phyloP scores from a whole-genome alignment of 768 basidiomycete genomes.

The Hericium coralloides region DNA sequence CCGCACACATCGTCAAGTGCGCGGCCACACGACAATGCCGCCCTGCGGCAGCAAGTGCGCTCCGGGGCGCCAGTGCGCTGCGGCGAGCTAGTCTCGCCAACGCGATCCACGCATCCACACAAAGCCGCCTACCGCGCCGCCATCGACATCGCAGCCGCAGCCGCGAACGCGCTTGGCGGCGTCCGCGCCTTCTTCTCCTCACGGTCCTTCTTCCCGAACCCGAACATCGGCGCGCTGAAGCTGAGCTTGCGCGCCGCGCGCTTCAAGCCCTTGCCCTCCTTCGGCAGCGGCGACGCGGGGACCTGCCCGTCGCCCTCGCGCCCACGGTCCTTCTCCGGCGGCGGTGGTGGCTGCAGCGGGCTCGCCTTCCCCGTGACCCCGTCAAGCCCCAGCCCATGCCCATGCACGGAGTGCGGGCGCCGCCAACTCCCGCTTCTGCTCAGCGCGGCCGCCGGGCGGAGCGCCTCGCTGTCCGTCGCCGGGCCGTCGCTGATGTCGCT shows the following conservation, averaged over 20 bases:
- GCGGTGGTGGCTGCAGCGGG: background rate
- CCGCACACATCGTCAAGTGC: too few species aligned
- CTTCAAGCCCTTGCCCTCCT: constrained; percentile 31
- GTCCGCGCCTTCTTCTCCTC: background rate
- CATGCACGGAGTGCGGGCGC: constrained; percentile 8
- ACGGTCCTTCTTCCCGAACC: constrained; percentile 39
- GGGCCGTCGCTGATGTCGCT: background rate
- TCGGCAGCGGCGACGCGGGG: constrained; percentile 17
- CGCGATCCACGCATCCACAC: too few species aligned
- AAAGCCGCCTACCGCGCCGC: background rate
- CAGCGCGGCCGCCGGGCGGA: background rate
- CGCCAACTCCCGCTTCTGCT: background rate
- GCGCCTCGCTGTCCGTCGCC: background rate
- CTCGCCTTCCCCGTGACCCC: background rate
- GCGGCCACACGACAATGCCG: too few species aligned
- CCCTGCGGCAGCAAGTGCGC: too few species aligned
- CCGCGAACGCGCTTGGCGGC: background rate
- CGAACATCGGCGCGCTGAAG: constrained; percentile 47
- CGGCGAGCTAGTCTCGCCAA: too few species aligned
- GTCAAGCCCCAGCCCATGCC: background rate
- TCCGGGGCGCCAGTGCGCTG: too few species aligned
- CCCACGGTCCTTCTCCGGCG: constrained; percentile 14
- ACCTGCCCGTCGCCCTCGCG: constrained; percentile 13
- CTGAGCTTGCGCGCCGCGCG: constrained; percentile 48
- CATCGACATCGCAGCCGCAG: background rate